phyloP scores from a whole-genome alignment of 2,329 filamentous ascomycete species.

The Diplodia corticola region DNA sequence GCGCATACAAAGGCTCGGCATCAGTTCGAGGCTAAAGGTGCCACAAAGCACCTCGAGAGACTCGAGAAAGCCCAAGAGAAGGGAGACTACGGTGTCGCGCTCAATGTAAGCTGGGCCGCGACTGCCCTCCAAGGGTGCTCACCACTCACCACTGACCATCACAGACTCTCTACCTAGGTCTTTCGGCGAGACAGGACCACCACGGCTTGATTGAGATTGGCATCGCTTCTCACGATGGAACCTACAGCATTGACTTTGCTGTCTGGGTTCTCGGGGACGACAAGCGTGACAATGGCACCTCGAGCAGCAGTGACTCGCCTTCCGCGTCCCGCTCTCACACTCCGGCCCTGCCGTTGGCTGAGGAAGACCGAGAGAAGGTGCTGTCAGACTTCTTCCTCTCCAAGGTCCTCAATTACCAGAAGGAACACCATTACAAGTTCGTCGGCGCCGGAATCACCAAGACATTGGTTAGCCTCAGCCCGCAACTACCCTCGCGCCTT shows the following conservation, averaged over 20 bases:
- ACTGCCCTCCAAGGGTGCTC: background rate
- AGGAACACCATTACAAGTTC: slow-evolving; percentile 70
- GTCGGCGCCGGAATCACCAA: slow-evolving; percentile 70
- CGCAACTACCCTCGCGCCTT: slow-evolving; percentile 66
- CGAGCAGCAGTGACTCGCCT: slow-evolving; percentile 20
- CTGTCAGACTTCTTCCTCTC: slow-evolving; percentile 61
- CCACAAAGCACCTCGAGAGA: slow-evolving; percentile 29
- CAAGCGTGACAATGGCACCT: slow-evolving; percentile 1
- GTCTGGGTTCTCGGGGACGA: slow-evolving; percentile 54
- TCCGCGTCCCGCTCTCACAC: slow-evolving; percentile 25
- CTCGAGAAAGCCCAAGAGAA: slow-evolving; percentile 27
- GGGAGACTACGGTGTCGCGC: slow-evolving; percentile 24
- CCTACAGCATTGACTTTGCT: slow-evolving; percentile 72
- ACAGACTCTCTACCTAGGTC: slow-evolving; percentile 58
- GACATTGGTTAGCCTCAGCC: slow-evolving; percentile 60
- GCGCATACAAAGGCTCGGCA: slow-evolving; percentile 26
- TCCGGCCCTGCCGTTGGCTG: slow-evolving; percentile 3
- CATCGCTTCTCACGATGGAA: slow-evolving; percentile 70
- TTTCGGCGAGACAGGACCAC: slow-evolving; percentile 57
- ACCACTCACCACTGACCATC: background rate
- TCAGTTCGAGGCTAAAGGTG: slow-evolving; percentile 32
- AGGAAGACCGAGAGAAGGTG: slow-evolving; percentile 26
- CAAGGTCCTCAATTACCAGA: slow-evolving; percentile 60
- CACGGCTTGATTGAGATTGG: slow-evolving; percentile 60
- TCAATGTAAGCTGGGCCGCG: slow-evolving; percentile 26